These are phyloP conservation scores for Galerina marginata DNA, from an alignment of 768 basidiomycete species.

Conservation along the genomic window DNA sequence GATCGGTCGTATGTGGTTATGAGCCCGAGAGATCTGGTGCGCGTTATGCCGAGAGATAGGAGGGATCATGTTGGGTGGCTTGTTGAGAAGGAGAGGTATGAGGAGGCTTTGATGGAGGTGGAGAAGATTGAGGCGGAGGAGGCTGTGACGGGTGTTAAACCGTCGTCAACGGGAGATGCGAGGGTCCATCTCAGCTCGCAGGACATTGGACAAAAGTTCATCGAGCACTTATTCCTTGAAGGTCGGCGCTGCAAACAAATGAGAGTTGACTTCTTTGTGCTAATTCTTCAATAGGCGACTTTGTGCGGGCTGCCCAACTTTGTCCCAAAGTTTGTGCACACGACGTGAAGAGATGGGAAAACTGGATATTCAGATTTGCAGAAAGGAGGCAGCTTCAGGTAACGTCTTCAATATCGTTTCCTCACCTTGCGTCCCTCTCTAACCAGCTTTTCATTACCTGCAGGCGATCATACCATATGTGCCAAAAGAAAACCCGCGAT, in stretches of 20 bases:
- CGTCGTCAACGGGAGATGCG: constrained; percentile 27
- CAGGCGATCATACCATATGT: constrained; percentile 90
- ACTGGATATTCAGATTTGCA: constrained; percentile 92
- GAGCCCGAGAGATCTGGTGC: constrained; percentile 85
- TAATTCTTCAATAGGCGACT: constrained; percentile 46
- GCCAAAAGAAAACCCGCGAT: constrained; percentile 80
- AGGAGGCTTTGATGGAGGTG: constrained; percentile 85
- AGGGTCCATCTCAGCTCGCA: constrained; percentile 54
- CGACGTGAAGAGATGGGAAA: constrained; percentile 88
- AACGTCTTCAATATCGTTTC: constrained; percentile 23
- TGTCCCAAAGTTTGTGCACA: constrained; percentile 86
- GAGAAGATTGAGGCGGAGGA: constrained; percentile 64
- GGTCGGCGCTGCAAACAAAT: constrained; percentile 47
- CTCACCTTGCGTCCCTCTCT: not conserved
- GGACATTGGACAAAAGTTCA: constrained; percentile 85
- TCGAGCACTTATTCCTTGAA: constrained; percentile 83
- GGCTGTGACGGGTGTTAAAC: constrained; percentile 25
- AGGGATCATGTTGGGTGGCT: constrained; percentile 93
- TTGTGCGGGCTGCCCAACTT: constrained; percentile 78
- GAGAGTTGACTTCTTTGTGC: not conserved
- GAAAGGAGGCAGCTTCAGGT: constrained; percentile 83
- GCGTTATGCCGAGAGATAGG: constrained; percentile 87
- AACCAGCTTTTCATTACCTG: not conserved
- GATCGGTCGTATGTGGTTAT: constrained; percentile 78
- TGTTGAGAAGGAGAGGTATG: constrained; percentile 83